Conservation (phyloP, 2,329 filamentous ascomycete species). For the Scleromitrula shiraiana region DNA sequence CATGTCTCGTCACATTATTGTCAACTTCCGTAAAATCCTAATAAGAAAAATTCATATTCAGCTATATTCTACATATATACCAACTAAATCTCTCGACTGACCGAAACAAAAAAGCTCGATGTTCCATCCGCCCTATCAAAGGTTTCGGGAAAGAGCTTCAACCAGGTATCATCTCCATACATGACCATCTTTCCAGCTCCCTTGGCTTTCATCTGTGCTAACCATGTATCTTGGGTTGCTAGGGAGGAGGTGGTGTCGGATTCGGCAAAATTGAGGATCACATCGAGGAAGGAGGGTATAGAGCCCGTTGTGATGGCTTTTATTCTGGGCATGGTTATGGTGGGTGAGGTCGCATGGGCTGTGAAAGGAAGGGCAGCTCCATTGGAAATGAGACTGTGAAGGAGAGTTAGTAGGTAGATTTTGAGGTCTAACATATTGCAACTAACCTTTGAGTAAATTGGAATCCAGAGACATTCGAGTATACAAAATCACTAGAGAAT, state of each 20-base stretch:
- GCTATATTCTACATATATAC: slow-evolving; percentile 21
- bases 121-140: slow-evolving; percentile 88
- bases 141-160: slow-evolving; percentile 86
- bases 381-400: slow-evolving; percentile 38
- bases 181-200: slow-evolving; percentile 71
- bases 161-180: slow-evolving; percentile 97
- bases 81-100: slow-evolving; percentile 40
- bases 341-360: slow-evolving; percentile 90
- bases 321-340: slow-evolving; percentile 95
- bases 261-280: slow-evolving; percentile 94
- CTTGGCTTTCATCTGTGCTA: slow-evolving; percentile 80
- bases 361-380: slow-evolving; percentile 88
- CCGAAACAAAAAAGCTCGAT: slow-evolving; percentile 95
- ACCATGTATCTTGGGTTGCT: slow-evolving; percentile 86
- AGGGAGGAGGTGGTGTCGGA: slow-evolving; percentile 85
- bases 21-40: slow-evolving; percentile 98
- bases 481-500: slow-evolving; percentile 78
- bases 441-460: slow-evolving; percentile 75
- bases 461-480: slow-evolving; percentile 71
- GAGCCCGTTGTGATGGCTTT: slow-evolving; percentile 97
- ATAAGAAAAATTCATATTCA: slow-evolving; percentile 20
- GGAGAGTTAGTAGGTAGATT: slow-evolving; percentile 6
- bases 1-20: slow-evolving; percentile 89
- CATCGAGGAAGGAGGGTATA: slow-evolving; percentile 94
- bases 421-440: neutral